These are phyloP conservation scores for Aspergillus sp. DNA, from an alignment of 2,329 filamentous ascomycete species.

Conservation along the genomic window DNA sequence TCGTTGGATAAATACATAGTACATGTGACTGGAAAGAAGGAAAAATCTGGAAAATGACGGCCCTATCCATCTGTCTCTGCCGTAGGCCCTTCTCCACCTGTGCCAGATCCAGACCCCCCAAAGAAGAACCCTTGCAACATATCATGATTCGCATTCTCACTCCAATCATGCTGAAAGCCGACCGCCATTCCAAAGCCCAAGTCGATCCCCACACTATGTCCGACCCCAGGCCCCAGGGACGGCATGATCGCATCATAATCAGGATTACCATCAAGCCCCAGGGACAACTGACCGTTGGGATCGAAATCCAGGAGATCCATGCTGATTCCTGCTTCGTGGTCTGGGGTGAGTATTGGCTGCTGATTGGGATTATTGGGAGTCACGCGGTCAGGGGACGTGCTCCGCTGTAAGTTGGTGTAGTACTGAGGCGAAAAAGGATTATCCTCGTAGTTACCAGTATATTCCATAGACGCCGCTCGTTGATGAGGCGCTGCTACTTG, in stretches of 20 bases:
- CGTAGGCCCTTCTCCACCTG: conserved; percentile 6
- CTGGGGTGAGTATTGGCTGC: conserved; percentile 16
- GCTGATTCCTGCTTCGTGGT: conserved; percentile 33
- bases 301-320: conserved; percentile 52
- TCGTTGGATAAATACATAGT: no score
- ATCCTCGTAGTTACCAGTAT: conserved; percentile 29
- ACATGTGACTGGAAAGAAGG: no score
- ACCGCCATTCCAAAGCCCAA: conserved; percentile 41
- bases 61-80: no score
- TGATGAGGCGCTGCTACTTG: conserved; percentile 14
- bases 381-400: conserved; percentile 18
- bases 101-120: conserved; percentile 34
- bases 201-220: conserved; percentile 38
- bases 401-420: conserved; percentile 28
- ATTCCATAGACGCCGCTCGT: conserved; percentile 26
- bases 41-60: no score
- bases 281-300: conserved; percentile 23
- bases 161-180: conserved; percentile 45
- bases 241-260: conserved; percentile 25
- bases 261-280: conserved; percentile 22
- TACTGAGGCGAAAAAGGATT: conserved; percentile 26
- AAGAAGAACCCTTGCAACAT: conserved; percentile 53
- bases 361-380: conserved; percentile 13
- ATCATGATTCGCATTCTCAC: conserved; percentile 42
- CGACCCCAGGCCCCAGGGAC: conserved; percentile 21